Conservation (phyloP, 2,329 filamentous ascomycete species). For the Xylaria sp. region DNA sequence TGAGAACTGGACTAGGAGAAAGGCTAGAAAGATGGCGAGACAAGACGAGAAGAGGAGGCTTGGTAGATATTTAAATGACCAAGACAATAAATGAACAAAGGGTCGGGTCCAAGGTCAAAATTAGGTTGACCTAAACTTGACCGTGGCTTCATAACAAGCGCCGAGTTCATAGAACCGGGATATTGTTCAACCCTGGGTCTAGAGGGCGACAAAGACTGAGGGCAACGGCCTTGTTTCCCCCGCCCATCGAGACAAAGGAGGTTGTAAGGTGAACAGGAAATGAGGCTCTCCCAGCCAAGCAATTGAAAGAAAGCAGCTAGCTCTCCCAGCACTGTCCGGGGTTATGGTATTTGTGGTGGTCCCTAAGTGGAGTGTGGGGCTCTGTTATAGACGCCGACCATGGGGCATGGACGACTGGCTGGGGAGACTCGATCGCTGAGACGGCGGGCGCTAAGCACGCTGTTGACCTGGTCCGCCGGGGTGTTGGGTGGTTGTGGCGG, state of each 20-base stretch:
- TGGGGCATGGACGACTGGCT: conserved; percentile 30
- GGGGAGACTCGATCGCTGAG: conserved; percentile 23
- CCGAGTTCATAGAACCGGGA: background rate
- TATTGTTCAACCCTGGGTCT: background rate
- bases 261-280: conserved; percentile 1
- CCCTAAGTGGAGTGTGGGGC: conserved; percentile 10
- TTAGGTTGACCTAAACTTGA: background rate
- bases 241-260: conserved; percentile 28
- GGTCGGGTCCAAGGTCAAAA: conserved; percentile 2
- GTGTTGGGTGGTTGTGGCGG: conserved; percentile 20
- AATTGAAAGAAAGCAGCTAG: conserved; percentile 8
- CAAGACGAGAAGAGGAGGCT: conserved; percentile 16
- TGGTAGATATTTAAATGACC: conserved; percentile 36
- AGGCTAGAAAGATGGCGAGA: conserved; percentile 9
- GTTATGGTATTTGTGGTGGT: background rate
- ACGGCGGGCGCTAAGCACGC: conserved; percentile 31
- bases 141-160: conserved; percentile 32
- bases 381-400: conserved; percentile 21
- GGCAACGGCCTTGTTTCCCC: conserved; percentile 22
- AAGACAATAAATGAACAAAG: conserved; percentile 32
- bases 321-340: background rate
- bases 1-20: background rate
- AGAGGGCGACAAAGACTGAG: conserved; percentile 20
- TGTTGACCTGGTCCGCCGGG: conserved; percentile 9
- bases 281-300: conserved; percentile 32